Conservation (phyloP, 192 early-diverging fungal species). For the Linnemannia zychae region DNA sequence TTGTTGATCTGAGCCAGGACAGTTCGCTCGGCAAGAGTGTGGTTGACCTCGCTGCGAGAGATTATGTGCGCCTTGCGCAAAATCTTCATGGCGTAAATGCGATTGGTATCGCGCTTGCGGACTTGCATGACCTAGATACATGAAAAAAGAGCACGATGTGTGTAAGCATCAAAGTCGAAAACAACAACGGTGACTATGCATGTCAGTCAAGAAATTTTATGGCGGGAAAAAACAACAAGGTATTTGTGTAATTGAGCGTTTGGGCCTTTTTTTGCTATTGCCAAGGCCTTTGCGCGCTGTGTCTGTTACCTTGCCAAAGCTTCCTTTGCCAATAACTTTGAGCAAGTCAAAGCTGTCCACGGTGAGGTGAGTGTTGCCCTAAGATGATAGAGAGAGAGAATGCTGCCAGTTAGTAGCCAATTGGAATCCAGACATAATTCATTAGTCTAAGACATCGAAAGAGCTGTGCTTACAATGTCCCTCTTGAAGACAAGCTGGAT, state of each 20-base stretch:
- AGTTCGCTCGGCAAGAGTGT: constrained; percentile 93
- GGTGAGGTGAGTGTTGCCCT: constrained; percentile 79
- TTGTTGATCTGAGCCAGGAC: constrained; percentile 92
- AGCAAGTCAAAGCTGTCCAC: constrained; percentile 95
- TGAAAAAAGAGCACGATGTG: constrained; percentile 2
- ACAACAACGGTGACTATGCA: neutral
- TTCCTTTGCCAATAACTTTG: constrained; percentile 96
- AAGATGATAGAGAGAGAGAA: constrained; percentile 36
- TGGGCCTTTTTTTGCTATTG: constrained; percentile 11
- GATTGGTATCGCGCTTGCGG: constrained; percentile 89
- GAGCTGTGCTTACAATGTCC: constrained; percentile 62
- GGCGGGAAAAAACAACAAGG: constrained; percentile 7
- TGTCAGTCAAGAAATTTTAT: neutral
- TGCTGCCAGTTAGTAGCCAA: neutral
- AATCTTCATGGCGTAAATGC: constrained; percentile 99
- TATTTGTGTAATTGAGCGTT: neutral
- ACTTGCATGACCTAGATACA: constrained; percentile 83
- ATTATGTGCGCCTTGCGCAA: constrained; percentile 95
- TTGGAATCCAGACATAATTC: neutral
- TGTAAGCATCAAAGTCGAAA: neutral
- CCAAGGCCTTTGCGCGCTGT: neutral
- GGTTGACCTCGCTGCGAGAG: constrained; percentile 91
- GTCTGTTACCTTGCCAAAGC: constrained; percentile 90
- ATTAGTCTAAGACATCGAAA: neutral
- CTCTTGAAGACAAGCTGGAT: constrained; percentile 81